Evolutionary conservation across 2,329 filamentous ascomycete species (phyloP), one percentile per base, ranked within the genome.

Genomic region (Claviceps fusiformis): DNA sequence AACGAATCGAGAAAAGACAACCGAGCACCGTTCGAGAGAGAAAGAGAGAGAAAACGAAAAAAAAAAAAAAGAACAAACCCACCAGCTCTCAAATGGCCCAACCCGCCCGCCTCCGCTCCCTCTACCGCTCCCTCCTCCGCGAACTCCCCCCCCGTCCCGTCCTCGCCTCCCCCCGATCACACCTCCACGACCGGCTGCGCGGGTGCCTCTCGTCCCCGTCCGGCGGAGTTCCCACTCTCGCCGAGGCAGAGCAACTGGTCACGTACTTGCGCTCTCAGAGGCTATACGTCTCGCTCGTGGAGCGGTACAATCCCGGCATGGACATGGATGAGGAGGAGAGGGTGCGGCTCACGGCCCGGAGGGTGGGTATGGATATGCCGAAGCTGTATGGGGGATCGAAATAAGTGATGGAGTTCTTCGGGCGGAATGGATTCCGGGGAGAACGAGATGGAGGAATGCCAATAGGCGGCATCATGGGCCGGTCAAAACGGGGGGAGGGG

Each of bases 271-370:
- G 82, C 62, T 85, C 91, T n/a, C 93, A 98, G 74, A 78, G 91
- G 53, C 81, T 81, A 67, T 96, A 97, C 68, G 79, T 82, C 31
- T 85, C 82, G 17, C 73, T 97, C 47, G 69, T 97, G 43, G 91
- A 96, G 71, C 79, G 91, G 62, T 97, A 98, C 72, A 97, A 97
- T 69, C 90, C 90, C 0, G 90, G 91, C 19, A 89, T 95, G 82
- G 81, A 82, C 61, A 88, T 95, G 85, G 82, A 86, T 61, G 85
- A 83, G 67, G 83, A 95, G 71, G 91, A 97, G 74, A 78, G 88
- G 58, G 83, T 96, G 46, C 75, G 89, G 56, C 73, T 96, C 73
- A 87, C 87, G 54, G 93, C 93, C 9, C 76, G 89, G 70, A 81
- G 88, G 66, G 90, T 97, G 45, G 93, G 92, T 19, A 89, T 96